Base-by-base conservation (phyloP, 164 flowering plant species). In the Aristolochia contorta region DNA sequence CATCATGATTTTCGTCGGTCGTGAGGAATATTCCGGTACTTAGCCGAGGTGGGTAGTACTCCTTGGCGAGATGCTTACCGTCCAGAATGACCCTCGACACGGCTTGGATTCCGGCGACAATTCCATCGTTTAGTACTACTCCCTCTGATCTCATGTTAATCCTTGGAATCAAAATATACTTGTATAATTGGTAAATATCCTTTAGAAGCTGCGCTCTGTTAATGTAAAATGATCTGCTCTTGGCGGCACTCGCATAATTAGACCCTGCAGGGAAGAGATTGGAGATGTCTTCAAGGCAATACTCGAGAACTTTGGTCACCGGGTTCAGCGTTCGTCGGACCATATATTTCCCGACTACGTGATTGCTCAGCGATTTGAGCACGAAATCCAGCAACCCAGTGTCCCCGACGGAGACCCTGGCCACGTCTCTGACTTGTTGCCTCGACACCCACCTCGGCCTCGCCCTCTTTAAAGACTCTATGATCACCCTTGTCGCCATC, bases 331-430 rank as follows among this genome's bases (percentile, higher is more conserved):
- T 74, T 0, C 99, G 82, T 4, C 93, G 84, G 23, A 94, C 93
- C 47, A 91, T 54, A 55, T 82, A 86, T 7, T 79, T 82, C 20
- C 99, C 99, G 3, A 94, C 91, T 0, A 86, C 63, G 14, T 84
- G 96, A 60, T 94, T 94, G 22, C 99, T 95, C 2, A 94, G 75
- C 0, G 99, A 90, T 56, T 94, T 94, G 20, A 94, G 74, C 41
- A 94, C 96, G 25, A 85, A 91, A 74, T 94, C 97, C 0, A 94
- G 72, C 54, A 94, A 64, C 0, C 99, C 99, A 0, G 99, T 94
- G 69, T 94, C 97, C 0, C 99, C 97, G 22, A 94, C 82, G 66
- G 91, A 85, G 22, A 67, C 73, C 2, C 99, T 79, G 16, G 99
- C 99, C 8, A 84, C 80, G 57, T 94, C 99, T 23, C 99, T 71